A percentile compares a stretch with the other conserved stretches of the same genome.
These are phyloP conservation scores for Penicillium verhagenii DNA, from an alignment of 495 filamentous ascomycete genomes.

Conservation along the genomic window DNA sequence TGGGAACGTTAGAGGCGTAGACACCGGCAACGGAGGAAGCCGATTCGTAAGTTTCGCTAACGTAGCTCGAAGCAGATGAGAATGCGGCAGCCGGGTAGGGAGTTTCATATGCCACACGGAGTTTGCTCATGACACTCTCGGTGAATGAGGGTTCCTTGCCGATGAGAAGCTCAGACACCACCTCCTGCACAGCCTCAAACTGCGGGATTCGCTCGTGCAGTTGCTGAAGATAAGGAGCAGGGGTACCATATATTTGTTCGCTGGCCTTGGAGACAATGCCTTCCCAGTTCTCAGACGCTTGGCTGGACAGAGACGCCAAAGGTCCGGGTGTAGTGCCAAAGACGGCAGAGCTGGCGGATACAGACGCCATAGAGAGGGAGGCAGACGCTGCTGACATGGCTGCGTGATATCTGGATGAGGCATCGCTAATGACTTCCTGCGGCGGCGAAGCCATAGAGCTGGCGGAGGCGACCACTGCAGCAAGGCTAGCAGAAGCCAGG, in stretches of 20 bases:
- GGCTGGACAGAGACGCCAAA: conserved; percentile 47
- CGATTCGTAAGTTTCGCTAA: conserved; percentile 56
- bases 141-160: conserved; percentile 82
- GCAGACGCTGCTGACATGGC: conserved; percentile 51
- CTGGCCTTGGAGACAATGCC: conserved; percentile 63
- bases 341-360: conserved; percentile 46
- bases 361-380: conserved; percentile 50
- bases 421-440: conserved; percentile 43
- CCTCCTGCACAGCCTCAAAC: conserved; percentile 65
- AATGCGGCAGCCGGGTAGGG: conserved; percentile 48
- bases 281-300: conserved; percentile 65
- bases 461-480: conserved; percentile 45
- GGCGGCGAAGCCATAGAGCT: conserved; percentile 44
- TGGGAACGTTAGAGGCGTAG: conserved; percentile 55
- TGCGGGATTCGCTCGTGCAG: conserved; percentile 55
- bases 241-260: conserved; percentile 70
- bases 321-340: conserved; percentile 47
- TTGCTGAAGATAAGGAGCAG: conserved; percentile 60
- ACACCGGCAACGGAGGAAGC: conserved; percentile 52
- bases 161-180: conserved; percentile 73
- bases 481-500: conserved; percentile 49
- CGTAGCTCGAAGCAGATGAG: conserved; percentile 54
- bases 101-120: conserved; percentile 63
- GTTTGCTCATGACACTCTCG: conserved; percentile 71
- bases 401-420: conserved; percentile 47